Evolutionary conservation across 129 eudicot species (phyloP).

Genomic region (Arctium minus): DNA sequence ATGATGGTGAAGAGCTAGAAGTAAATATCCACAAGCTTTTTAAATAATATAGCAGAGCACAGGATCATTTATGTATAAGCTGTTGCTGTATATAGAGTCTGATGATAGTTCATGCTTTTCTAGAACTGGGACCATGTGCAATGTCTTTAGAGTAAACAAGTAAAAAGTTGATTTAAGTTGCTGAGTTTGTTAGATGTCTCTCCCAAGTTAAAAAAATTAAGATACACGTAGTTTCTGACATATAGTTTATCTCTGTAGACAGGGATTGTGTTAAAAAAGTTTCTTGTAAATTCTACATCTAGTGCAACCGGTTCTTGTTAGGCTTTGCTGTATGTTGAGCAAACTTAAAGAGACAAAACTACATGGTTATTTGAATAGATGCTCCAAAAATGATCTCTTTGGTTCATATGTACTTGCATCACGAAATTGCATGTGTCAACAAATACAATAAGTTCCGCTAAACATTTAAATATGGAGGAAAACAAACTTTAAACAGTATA

Average conservation of each 20-base stretch:
- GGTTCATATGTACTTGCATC: neutral
- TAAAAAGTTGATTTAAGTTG: neutral
- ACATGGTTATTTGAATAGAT: no score
- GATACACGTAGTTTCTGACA: neutral
- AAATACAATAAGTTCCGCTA: neutral
- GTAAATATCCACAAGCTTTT: neutral
- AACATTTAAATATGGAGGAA: neutral
- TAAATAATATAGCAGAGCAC: neutral
- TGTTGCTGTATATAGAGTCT: constrained; percentile 5
- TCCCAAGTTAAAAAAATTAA: neutral
- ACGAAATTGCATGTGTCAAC: neutral
- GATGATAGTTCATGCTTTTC: neutral
- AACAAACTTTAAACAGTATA: neutral
- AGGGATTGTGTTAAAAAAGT: neutral
- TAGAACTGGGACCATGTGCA: neutral
- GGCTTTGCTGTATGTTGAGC: no score
- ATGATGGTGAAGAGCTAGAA: neutral
- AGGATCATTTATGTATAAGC: neutral
- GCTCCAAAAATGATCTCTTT: no score
- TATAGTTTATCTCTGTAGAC: neutral
- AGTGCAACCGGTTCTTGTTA: no score
- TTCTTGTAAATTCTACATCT: neutral
- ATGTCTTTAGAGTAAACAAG: neutral
- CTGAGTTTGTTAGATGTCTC: neutral
- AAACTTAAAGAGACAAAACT: no score